These are phyloP conservation scores for Aureobasidium sp. DNA, from an alignment of 2,329 filamentous ascomycete species.

Conservation along the genomic window DNA sequence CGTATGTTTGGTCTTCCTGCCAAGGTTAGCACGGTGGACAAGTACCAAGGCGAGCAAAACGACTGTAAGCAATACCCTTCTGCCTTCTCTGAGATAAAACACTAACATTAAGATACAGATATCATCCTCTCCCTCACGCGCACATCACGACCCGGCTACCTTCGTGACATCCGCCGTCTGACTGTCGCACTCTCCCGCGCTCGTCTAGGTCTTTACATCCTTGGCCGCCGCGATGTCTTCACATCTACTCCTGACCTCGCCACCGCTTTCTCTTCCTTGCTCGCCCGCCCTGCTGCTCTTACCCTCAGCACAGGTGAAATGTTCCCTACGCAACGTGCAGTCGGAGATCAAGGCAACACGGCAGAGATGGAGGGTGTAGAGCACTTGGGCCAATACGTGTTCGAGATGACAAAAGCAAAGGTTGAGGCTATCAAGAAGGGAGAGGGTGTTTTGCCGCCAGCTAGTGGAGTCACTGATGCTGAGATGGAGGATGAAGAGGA, in stretches of 20 bases:
- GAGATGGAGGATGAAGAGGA: conserved; percentile 29
- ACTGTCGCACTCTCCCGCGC: conserved; percentile 93
- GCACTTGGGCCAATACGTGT: conserved; percentile 93
- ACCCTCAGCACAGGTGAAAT: conserved; percentile 78
- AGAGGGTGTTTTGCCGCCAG: conserved; percentile 25
- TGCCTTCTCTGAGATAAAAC: neutral
- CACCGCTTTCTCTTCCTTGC: conserved; percentile 73
- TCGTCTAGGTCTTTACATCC: conserved; percentile 81
- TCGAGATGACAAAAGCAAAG: conserved; percentile 81
- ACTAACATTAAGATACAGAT: conserved; percentile 45
- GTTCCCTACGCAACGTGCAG: conserved; percentile 56
- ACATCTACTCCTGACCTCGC: conserved; percentile 82
- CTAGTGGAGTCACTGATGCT: conserved; percentile 23
- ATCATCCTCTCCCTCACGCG: conserved; percentile 89
- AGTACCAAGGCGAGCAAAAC: conserved; percentile 98
- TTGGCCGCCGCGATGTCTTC: conserved; percentile 82
- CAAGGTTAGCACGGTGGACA: conserved; percentile 91
- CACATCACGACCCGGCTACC: conserved; percentile 81
- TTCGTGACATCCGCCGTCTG: conserved; percentile 85
- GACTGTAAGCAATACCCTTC: conserved; percentile 55
- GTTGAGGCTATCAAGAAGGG: conserved; percentile 49
- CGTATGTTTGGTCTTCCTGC: conserved; percentile 81
- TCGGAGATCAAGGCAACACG: conserved; percentile 47
- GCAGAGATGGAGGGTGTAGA: conserved; percentile 84
- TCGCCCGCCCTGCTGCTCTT: conserved; percentile 63